Evolutionary conservation across 805 yeast genomes (phyloP), one percentile per base, ranked within the genome.

Genomic region (Saccharomycopsis selenospora): DNA sequence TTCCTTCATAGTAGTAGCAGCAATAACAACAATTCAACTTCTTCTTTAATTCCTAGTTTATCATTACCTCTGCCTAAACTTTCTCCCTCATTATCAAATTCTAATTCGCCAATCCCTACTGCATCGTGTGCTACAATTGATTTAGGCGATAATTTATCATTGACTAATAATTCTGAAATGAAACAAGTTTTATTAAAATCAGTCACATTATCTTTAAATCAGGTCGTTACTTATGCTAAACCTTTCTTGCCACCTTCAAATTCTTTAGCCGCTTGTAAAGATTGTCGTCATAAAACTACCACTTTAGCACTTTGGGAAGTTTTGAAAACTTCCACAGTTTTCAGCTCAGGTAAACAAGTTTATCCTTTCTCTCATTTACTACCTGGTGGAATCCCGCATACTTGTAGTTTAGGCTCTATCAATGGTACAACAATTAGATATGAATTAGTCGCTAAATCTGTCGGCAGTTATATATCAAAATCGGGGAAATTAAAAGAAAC

Each of bases 271-370:
- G 57, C 66, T 17, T 88, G 96, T 62, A 57, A 68, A 18, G 71
- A 76, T 36, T 88, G 96, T 64, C 65, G 69, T 18, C 65, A 63
- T 1, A 73, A 75, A 43, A 65, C 66, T 2, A 79, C 77, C 11
- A 83, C 79, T 30, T 68, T 93, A 56, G 95, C 95, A 25, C 69
- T 81, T 46, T 93, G 99, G 99, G 88, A 88, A 57, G 83, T 93
- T 8, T 71, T 93, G 49, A 68, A 76, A 3, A 70, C 72, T 26
- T 69, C 77, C 0, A 71, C 79, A 1, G 69, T 74, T n/a, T 76
- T 88, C 53, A 69, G 80, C 5, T 64, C 69, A 3, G 93, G 91
- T 1, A 69, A 73, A 14, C 96, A 93, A 59, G 88, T 85, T 1
- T 93, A 86, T 62, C 99, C 99, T 1, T 91, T 93, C 61, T 83